Conservation (phyloP, 2,329 filamentous ascomycete genomes). For the Fusarium sp. region DNA sequence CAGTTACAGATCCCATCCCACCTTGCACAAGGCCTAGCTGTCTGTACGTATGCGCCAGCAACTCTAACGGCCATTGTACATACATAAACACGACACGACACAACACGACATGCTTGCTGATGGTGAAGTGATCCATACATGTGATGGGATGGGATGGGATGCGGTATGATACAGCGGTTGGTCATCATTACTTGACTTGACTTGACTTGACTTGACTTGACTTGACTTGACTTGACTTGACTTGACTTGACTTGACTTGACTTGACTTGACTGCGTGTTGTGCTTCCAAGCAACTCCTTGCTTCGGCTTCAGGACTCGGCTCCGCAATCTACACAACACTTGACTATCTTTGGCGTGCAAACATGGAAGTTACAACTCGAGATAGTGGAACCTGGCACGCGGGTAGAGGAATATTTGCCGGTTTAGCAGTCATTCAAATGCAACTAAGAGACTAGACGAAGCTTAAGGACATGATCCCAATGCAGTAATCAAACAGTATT, state of each 20-base stretch:
- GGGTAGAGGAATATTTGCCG: constrained; percentile 23
- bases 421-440: constrained; percentile 5
- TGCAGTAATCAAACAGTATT: constrained; percentile 1
- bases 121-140: constrained; percentile 7
- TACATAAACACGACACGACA: constrained; percentile 16
- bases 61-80: constrained; percentile 10
- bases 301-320: no score
- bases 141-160: constrained; percentile 8
- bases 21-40: neutral
- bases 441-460: constrained; percentile 27
- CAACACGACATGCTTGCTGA: neutral
- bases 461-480: constrained; percentile 15
- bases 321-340: no score
- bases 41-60: constrained; percentile 3
- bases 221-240: neutral
- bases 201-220: constrained; percentile 4
- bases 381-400: constrained; percentile 14
- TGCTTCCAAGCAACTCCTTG: constrained; percentile 12
- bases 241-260: neutral
- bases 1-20: constrained; percentile 20
- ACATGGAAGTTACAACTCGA: constrained; percentile 26
- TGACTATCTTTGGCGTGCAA: constrained; percentile 5
- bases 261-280: neutral
- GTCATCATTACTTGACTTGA: constrained; percentile 14
- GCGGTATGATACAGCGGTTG: constrained; percentile 25